phyloP scores from a whole-genome alignment of 2,329 filamentous ascomycete genomes.

The Sphaerostilbella broomeana region DNA sequence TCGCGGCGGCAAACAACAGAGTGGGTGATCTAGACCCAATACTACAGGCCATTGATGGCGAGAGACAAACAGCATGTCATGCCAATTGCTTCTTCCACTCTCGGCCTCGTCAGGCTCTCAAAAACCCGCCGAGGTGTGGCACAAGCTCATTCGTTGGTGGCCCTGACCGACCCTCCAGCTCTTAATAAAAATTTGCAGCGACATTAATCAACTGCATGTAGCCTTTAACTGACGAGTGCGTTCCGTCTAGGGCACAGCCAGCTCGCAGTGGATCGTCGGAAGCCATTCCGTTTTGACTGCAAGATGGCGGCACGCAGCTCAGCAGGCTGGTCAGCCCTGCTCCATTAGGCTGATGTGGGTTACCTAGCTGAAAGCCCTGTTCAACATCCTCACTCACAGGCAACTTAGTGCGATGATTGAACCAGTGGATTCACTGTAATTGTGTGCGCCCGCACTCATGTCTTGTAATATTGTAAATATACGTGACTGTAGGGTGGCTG shows the following conservation, averaged over 20 bases:
- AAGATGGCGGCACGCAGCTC: neutral
- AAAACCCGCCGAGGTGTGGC: constrained; percentile 10
- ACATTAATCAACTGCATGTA: constrained; percentile 8
- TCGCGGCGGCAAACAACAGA: constrained; percentile 3
- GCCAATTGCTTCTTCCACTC: neutral
- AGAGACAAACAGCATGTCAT: neutral
- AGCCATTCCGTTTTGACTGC: constrained; percentile 8
- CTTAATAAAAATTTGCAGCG: constrained; percentile 7
- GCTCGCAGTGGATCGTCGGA: constrained; percentile 10
- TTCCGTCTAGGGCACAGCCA: constrained; percentile 9
- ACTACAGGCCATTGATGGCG: constrained; percentile 6
- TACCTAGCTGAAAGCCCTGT: no score
- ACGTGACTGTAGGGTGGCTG: no score
- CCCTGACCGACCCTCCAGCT: neutral
- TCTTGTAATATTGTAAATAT: no score
- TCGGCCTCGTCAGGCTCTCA: constrained; percentile 5
- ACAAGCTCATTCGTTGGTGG: constrained; percentile 9
- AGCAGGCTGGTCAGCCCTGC: constrained; percentile 4
- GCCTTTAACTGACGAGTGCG: constrained; percentile 8
- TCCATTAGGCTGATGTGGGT: constrained; percentile 3
- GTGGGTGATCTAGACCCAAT: neutral
- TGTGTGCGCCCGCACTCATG: no score
- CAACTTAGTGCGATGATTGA: no score
- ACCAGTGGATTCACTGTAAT: no score
- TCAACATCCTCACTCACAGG: no score